phyloP scores from a whole-genome alignment of 2,329 filamentous ascomycete species.

The Aureobasidium vineae region DNA sequence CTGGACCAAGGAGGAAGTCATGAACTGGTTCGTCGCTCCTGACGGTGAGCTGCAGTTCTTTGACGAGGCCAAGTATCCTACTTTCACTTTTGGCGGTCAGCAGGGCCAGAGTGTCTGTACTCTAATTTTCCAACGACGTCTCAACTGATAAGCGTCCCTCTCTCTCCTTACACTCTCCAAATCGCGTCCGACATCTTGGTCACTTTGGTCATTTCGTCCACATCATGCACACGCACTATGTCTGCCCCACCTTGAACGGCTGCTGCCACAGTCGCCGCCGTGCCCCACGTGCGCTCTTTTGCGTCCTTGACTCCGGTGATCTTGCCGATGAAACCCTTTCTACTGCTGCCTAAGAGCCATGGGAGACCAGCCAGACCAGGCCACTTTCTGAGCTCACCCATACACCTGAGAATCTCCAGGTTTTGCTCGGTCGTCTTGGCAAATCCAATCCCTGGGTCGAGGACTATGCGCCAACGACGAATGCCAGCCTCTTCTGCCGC shows the following conservation, averaged over 20 bases:
- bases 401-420: conserved; percentile 68
- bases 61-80: conserved; percentile 73
- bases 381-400: conserved; percentile 64
- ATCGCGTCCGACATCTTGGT: conserved; percentile 91
- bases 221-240: conserved; percentile 90
- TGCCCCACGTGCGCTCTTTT: conserved; percentile 74
- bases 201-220: conserved; percentile 79
- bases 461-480: conserved; percentile 86
- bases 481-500: conserved; percentile 81
- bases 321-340: conserved; percentile 84
- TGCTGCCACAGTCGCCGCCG: conserved; percentile 81
- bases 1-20: conserved; percentile 89
- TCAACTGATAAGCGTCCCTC: neutral
- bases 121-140: conserved; percentile 64
- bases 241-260: conserved; percentile 86
- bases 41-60: conserved; percentile 58
- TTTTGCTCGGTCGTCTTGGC: conserved; percentile 83
- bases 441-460: conserved; percentile 93
- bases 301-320: conserved; percentile 74
- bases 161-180: conserved; percentile 56
- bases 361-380: conserved; percentile 68
- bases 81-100: conserved; percentile 84
- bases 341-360: conserved; percentile 85
- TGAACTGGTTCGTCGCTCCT: conserved; percentile 66
- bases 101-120: conserved; percentile 88